Evolutionary conservation across 78 protist genomes (phyloP).

Genomic region (Bigelowiella natans): DNA sequence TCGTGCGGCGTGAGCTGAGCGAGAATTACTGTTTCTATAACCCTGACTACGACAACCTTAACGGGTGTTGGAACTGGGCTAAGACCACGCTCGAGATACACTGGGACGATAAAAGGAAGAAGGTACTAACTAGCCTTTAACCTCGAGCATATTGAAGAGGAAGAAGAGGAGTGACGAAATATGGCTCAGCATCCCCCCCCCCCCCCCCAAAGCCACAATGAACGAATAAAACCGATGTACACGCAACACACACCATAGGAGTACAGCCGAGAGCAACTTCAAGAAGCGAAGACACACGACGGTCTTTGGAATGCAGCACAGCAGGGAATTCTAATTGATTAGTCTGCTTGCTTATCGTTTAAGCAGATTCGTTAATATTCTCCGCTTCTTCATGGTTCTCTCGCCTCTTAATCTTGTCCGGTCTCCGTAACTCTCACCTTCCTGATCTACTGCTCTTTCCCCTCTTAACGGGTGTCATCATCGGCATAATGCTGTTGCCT

Average conservation of each 20-base stretch:
- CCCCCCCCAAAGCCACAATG: too few species aligned
- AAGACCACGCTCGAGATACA: background rate
- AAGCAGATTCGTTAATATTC: background rate
- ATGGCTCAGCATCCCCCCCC: too few species aligned
- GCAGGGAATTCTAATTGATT: too few species aligned
- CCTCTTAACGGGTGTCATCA: too few species aligned
- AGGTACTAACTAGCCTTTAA: too few species aligned
- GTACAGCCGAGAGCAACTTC: constrained; percentile 36
- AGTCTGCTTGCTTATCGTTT: too few species aligned
- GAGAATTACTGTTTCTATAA: constrained; percentile 57
- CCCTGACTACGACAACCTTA: background rate
- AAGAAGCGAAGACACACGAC: constrained; percentile 42
- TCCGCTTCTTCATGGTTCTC: background rate
- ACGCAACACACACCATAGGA: constrained; percentile 10
- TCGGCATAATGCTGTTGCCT: too few species aligned
- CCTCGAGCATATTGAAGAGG: too few species aligned
- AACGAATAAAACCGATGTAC: constrained; percentile 26
- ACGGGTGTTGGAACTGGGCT: background rate
- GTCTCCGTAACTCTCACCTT: too few species aligned
- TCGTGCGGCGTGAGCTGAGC: constrained; percentile 52
- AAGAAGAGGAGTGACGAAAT: too few species aligned
- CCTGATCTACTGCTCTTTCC: too few species aligned
- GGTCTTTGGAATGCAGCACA: constrained; percentile 70
- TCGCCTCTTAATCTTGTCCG: too few species aligned
- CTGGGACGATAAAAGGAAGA: background rate